Percentiles rank a stretch among this genome's conserved stretches.
Evolutionary conservation across 1,139 yeast genomes (phyloP).

Genomic region (Wickerhamomyces sp.): DNA sequence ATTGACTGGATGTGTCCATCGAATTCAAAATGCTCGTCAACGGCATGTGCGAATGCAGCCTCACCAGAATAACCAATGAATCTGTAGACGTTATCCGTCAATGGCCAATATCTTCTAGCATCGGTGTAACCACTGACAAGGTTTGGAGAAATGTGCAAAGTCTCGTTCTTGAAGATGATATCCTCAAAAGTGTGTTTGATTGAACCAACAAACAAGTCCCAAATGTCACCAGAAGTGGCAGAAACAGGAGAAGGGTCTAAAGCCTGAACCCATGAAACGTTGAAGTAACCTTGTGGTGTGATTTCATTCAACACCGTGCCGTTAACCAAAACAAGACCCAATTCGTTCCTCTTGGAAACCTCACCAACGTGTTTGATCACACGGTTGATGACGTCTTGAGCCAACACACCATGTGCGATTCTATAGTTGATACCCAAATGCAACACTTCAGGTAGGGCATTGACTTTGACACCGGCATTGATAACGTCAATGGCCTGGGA

Average conservation of each 20-base stretch:
- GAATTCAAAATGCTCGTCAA: conserved; percentile 43
- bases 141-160: conserved; percentile 42
- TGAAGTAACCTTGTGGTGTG: conserved; percentile 37
- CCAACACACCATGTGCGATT: conserved; percentile 46
- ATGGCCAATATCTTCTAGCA: conserved; percentile 54
- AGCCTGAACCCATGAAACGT: conserved; percentile 29
- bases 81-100: conserved; percentile 53
- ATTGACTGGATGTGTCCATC: conserved; percentile 46
- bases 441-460: conserved; percentile 67
- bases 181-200: conserved; percentile 53
- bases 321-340: conserved; percentile 41
- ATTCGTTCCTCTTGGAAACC: conserved; percentile 40
- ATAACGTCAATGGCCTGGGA: conserved; percentile 68
- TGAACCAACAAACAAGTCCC: conserved; percentile 53
- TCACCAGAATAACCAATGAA: conserved; percentile 34
- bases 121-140: conserved; percentile 61
- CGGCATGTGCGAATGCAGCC: conserved; percentile 40
- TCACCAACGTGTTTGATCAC: conserved; percentile 32
- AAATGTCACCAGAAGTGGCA: conserved; percentile 40
- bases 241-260: conserved; percentile 61
- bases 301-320: conserved; percentile 20
- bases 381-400: conserved; percentile 35
- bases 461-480: conserved; percentile 64
- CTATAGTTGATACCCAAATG: conserved; percentile 53
- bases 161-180: conserved; percentile 24